phyloP scores from a whole-genome alignment of 441 rosid genomes.

The Gossypium laxum region DNA sequence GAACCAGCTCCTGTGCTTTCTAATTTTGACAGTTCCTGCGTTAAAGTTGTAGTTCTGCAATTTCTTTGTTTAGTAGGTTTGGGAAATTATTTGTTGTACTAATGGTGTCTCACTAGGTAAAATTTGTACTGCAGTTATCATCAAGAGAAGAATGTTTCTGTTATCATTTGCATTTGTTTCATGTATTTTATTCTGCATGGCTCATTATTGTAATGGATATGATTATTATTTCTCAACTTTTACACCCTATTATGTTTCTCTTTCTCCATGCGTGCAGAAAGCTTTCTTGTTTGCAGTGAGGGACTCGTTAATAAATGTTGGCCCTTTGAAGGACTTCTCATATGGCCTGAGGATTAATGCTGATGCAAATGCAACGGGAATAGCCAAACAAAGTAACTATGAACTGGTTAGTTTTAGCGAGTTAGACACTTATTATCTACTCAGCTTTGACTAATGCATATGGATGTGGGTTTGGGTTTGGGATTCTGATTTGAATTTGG shows the following conservation, averaged over 20 bases:
- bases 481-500: constrained; percentile 5
- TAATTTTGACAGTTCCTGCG: not conserved
- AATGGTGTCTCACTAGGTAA: not conserved
- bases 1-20: not conserved
- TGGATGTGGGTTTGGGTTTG: not conserved
- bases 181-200: constrained; percentile 1
- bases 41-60: constrained; percentile 6
- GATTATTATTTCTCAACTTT: constrained; percentile 11
- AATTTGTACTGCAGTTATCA: not conserved
- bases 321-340: constrained; percentile 94
- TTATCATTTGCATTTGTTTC: not conserved
- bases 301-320: constrained; percentile 83
- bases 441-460: not conserved
- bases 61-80: not conserved
- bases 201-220: constrained; percentile 13
- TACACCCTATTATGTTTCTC: constrained; percentile 13
- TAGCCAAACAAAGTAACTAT: constrained; percentile 95
- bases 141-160: not conserved
- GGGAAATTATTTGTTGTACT: not conserved
- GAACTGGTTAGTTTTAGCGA: constrained; percentile 69
- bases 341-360: constrained; percentile 82
- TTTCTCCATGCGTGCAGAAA: constrained; percentile 53
- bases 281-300: constrained; percentile 88
- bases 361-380: constrained; percentile 86
- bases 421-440: not conserved